phyloP scores from a whole-genome alignment of 768 basidiomycete genomes.

The Russula emetica region DNA sequence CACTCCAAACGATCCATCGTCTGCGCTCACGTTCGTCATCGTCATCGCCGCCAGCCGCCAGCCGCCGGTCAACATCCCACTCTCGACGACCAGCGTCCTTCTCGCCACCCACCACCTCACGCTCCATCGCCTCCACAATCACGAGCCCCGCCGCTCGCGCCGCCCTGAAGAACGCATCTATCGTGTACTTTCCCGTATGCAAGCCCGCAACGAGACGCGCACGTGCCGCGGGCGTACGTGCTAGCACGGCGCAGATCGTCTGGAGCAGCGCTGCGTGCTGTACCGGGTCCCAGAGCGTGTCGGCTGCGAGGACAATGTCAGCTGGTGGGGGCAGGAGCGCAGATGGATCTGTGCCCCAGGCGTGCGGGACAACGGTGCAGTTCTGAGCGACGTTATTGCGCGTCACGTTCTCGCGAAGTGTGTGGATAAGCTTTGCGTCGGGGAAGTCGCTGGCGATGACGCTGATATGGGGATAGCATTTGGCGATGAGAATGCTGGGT shows the following conservation, averaged over 20 bases:
- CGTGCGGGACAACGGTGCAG: slow-evolving; percentile 54
- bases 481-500: slow-evolving; percentile 65
- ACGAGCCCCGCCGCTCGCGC: slow-evolving; percentile 42
- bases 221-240: slow-evolving; percentile 42
- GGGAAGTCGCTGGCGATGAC: slow-evolving; percentile 70
- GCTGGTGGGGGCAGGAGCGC: slow-evolving; percentile 27
- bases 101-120: slow-evolving; percentile 40
- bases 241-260: slow-evolving; percentile 48
- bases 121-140: slow-evolving; percentile 46
- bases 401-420: slow-evolving; percentile 53
- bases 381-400: slow-evolving; percentile 46
- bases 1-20: slow-evolving; percentile 68
- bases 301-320: slow-evolving; percentile 66
- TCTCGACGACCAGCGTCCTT: slow-evolving; percentile 32
- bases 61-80: slow-evolving; percentile 46
- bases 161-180: slow-evolving; percentile 53
- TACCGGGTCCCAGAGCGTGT: slow-evolving; percentile 74
- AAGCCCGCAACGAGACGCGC: slow-evolving; percentile 67
- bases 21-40: slow-evolving; percentile 69
- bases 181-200: slow-evolving; percentile 72
- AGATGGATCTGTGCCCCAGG: slow-evolving; percentile 57
- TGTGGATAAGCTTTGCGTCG: slow-evolving; percentile 54
- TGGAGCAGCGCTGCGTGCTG: slow-evolving; percentile 51
- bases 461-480: slow-evolving; percentile 36
- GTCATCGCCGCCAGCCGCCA: slow-evolving; percentile 36